Evolutionary conservation across 75 land plant genomes (phyloP), one percentile per base, ranked within the genome.

Genomic region (Cunninghamia lanceolata): DNA sequence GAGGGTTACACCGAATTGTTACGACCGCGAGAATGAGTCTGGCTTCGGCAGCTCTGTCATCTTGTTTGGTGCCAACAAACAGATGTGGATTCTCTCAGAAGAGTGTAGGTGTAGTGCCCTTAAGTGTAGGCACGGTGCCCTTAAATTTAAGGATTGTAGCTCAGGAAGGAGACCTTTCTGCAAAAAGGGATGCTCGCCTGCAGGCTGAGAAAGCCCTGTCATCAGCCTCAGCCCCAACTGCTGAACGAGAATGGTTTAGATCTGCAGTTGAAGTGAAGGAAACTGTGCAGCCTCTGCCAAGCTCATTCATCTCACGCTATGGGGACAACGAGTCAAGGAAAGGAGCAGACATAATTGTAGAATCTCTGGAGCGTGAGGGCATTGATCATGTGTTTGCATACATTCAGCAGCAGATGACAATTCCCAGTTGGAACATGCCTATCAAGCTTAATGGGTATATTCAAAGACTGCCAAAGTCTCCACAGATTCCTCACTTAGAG

Each of bases 341-440:
- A 50, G 92, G 92, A 21, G 63, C 86, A 13, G 92, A 91, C 63
- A 90, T 91, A 32, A 80, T 91, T n/a, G 92, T 91, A 38, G 92
- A 91, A 70, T 91, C 92, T 50, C 83, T 91, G 81, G 91, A 91
- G 83, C 53, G 92, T 28, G 91, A 91, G 84, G 92, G 92, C 34
- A 89, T 91, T 25, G 86, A 85, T 0, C 76, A 79, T 17, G 84
- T 89, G 21, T 91, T 91, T 84, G 92, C 89, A 2, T 91, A 91
- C 73, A 85, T 98, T 28, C 99, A 96, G 83, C 98, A 98, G 85
- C 94, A 96, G 85, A 73, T 96, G 68, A 92, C 90, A 30, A 93
- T 97, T 17, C 99, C 99, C 1, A 83, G 88, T 42, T 97, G 98
- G 99, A 52, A 86, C 76, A 88, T 84, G 80, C 91, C 91, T 0